Percentiles rank a stretch among this genome's conserved stretches.
These are phyloP conservation scores for Limnanthes douglasii DNA, from an alignment of 345 rosid species.

Conservation along the genomic window DNA sequence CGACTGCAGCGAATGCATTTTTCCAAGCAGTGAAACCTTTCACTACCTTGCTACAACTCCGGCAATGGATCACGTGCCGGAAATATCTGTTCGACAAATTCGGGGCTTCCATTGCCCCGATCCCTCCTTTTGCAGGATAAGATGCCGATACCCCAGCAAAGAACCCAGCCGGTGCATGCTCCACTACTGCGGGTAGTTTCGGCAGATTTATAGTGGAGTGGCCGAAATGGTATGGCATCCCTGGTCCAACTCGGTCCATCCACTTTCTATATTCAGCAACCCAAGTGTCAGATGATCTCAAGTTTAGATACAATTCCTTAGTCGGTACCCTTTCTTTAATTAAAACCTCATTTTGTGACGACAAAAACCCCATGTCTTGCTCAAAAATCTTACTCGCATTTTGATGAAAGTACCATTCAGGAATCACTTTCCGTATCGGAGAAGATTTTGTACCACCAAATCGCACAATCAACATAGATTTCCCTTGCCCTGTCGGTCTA, in stretches of 20 bases:
- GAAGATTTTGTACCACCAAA: constrained; percentile 64
- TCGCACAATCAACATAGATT: constrained; percentile 85
- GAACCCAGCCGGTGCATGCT: constrained; percentile 86
- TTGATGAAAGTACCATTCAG: constrained; percentile 81
- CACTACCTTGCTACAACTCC: constrained; percentile 45
- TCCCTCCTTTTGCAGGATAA: constrained; percentile 69
- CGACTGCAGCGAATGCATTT: constrained; percentile 28
- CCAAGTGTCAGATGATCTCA: constrained; percentile 85
- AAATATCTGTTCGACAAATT: constrained; percentile 70
- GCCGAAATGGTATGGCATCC: constrained; percentile 93
- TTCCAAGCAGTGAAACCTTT: constrained; percentile 55
- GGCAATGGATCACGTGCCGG: constrained; percentile 83
- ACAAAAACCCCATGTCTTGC: constrained; percentile 92
- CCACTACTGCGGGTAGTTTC: constrained; percentile 56
- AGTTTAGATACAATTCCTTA: constrained; percentile 52
- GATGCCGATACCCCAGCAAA: constrained; percentile 62
- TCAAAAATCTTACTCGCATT: constrained; percentile 77
- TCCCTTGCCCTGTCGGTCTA: constrained; percentile 94
- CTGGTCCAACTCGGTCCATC: constrained; percentile 98
- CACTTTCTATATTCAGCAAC: constrained; percentile 84
- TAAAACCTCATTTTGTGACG: constrained; percentile 75
- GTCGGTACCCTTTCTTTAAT: constrained; percentile 81
- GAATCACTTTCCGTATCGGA: constrained; percentile 32
- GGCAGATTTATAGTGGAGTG: constrained; percentile 62
- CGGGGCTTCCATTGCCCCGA: constrained; percentile 62